These are phyloP conservation scores for Cladosporium velox DNA, from an alignment of 2,329 filamentous ascomycete genomes.

Conservation along the genomic window DNA sequence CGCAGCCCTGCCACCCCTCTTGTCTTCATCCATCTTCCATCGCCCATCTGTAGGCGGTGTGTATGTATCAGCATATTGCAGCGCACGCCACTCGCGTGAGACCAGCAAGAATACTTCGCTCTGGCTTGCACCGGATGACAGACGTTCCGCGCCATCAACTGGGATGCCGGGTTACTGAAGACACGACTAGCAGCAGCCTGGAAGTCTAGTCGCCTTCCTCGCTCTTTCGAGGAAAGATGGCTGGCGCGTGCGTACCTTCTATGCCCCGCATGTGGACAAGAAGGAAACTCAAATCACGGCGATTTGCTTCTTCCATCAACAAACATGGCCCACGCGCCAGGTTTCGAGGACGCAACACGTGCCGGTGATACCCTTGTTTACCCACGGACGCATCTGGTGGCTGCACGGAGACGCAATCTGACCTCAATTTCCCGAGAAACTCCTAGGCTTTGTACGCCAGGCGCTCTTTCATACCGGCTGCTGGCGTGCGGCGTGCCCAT, in stretches of 20 bases:
- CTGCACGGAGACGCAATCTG: background rate
- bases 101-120: background rate
- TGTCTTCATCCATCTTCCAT: background rate
- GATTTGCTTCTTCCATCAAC: background rate
- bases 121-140: background rate
- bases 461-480: background rate
- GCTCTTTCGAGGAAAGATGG: background rate
- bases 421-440: background rate
- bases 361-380: background rate
- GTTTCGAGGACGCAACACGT: background rate
- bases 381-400: background rate
- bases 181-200: background rate
- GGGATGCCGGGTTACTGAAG: background rate
- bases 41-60: background rate
- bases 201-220: background rate
- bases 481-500: background rate
- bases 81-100: background rate
- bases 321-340: background rate
- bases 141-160: background rate
- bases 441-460: background rate
- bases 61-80: background rate
- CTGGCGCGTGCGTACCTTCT: background rate
- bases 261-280: background rate
- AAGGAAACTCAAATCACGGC: background rate
- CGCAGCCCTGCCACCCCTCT: background rate